phyloP scores from a whole-genome alignment of 371 early-diverging fungal species.

The Actinomucor elegans region DNA sequence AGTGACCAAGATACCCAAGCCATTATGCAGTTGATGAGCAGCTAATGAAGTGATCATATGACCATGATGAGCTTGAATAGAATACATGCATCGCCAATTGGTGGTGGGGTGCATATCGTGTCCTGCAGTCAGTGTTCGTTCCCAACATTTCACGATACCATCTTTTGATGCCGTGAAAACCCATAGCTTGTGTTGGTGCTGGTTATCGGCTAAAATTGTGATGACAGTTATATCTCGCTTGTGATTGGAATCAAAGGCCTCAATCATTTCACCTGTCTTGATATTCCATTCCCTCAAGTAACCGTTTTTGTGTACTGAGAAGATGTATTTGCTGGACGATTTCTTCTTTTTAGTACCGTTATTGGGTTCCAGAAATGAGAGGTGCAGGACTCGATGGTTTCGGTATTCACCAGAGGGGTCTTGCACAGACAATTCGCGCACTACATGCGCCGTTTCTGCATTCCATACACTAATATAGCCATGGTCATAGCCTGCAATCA shows the following conservation, averaged over 20 bases:
- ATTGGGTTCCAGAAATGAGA: background rate
- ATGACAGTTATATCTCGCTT: slow-evolving; percentile 21
- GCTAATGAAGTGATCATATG: slow-evolving; percentile 27
- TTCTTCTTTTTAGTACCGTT: too few species aligned
- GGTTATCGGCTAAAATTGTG: slow-evolving; percentile 19
- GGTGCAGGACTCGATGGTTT: slow-evolving; percentile 1
- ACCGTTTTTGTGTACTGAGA: slow-evolving; percentile 39
- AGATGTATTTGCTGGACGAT: background rate
- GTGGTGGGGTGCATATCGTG: too few species aligned
- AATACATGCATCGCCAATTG: slow-evolving; percentile 32
- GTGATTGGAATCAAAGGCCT: slow-evolving; percentile 26
- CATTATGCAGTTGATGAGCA: slow-evolving; percentile 30
- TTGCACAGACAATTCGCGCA: slow-evolving; percentile 16
- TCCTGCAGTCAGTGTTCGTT: too few species aligned
- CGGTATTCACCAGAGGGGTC: too few species aligned
- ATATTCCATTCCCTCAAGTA: slow-evolving; percentile 39
- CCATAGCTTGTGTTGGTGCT: slow-evolving; percentile 1
- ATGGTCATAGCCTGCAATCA: slow-evolving; percentile 38
- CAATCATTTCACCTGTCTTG: slow-evolving; percentile 31
- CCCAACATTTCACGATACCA: slow-evolving; percentile 36
- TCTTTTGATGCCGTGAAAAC: slow-evolving; percentile 38
- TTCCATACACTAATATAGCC: slow-evolving; percentile 39
- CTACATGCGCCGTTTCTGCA: slow-evolving; percentile 13
- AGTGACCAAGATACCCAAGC: slow-evolving; percentile 30
- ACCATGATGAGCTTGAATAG: slow-evolving; percentile 21